These are phyloP conservation scores for Crithidia fasciculata DNA, from an alignment of 208 protist species.

Conservation along the genomic window DNA sequence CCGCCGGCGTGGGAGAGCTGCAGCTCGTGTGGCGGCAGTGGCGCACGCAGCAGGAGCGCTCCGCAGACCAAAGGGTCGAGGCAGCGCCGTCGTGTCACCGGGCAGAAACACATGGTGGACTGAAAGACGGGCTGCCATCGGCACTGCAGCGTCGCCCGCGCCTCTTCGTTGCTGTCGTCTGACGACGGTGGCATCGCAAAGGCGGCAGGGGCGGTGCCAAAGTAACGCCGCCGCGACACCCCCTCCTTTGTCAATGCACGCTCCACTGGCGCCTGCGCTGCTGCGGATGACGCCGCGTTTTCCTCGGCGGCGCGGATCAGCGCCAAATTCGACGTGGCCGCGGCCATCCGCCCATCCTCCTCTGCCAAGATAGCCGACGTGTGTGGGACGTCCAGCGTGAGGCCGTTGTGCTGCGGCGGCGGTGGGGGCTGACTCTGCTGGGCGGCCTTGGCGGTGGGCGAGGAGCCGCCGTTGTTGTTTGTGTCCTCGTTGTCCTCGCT, in stretches of 20 bases:
- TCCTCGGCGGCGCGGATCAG: conserved; percentile 17
- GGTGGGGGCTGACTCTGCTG: not conserved
- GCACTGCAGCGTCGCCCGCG: conserved; percentile 16
- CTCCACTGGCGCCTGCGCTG: not conserved
- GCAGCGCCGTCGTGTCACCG: conserved; percentile 76
- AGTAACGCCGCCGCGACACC: conserved; percentile 32
- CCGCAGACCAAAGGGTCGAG: conserved; percentile 65
- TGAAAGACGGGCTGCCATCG: conserved; percentile 65
- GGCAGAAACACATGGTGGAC: conserved; percentile 83
- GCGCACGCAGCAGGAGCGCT: conserved; percentile 23
- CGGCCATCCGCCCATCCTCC: conserved; percentile 18
- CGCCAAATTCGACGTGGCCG: conserved; percentile 23
- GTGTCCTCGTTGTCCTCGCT: conserved; percentile 5
- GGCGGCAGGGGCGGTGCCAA: conserved; percentile 22
- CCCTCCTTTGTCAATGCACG: not conserved
- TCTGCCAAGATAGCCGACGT: conserved; percentile 48
- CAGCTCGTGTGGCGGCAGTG: conserved; percentile 17
- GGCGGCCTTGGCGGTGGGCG: conserved; percentile 9
- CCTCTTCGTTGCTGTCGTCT: too few relatives aligned
- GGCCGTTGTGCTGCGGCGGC: conserved; percentile 25
- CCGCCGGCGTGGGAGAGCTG: not conserved
- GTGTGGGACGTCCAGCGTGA: conserved; percentile 67
- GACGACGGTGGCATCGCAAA: conserved; percentile 17
- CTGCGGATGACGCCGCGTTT: not conserved
- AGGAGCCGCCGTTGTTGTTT: not conserved